These are phyloP conservation scores for Lactarius sp. DNA, from an alignment of 768 basidiomycete genomes.

Conservation along the genomic window DNA sequence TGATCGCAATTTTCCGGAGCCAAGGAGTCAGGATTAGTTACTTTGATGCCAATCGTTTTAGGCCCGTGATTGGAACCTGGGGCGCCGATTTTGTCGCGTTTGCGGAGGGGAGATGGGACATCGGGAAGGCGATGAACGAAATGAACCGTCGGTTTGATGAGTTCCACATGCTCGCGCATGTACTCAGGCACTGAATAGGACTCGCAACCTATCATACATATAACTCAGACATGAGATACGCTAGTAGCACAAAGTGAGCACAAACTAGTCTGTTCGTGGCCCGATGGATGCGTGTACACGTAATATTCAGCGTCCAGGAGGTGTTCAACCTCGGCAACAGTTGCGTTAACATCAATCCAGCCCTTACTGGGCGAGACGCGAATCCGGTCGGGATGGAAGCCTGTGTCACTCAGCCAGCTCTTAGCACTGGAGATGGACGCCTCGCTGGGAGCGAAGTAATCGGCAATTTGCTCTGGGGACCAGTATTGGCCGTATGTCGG, in stretches of 20 bases:
- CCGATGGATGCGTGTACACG: slow-evolving; percentile 38
- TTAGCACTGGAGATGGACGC: slow-evolving; percentile 37
- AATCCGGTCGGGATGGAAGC: slow-evolving; percentile 36
- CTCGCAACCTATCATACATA: slow-evolving; percentile 32
- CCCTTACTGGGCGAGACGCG: slow-evolving; percentile 33
- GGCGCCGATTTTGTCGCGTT: slow-evolving; percentile 25
- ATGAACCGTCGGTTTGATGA: slow-evolving; percentile 44
- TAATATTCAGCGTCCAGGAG: slow-evolving; percentile 42
- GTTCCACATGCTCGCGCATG: slow-evolving; percentile 37
- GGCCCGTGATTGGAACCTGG: slow-evolving; percentile 20
- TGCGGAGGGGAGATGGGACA: background rate
- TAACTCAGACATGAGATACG: background rate
- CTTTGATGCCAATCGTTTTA: slow-evolving; percentile 26
- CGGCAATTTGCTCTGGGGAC: slow-evolving; percentile 37
- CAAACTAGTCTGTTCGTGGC: slow-evolving; percentile 37
- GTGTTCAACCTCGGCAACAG: slow-evolving; percentile 40
- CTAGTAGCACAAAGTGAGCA: background rate
- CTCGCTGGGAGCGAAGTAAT: slow-evolving; percentile 40
- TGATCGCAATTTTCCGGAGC: slow-evolving; percentile 34
- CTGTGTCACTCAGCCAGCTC: slow-evolving; percentile 38
- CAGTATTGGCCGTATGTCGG: slow-evolving; percentile 45
- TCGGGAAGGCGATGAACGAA: slow-evolving; percentile 31
- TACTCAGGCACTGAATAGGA: slow-evolving; percentile 40
- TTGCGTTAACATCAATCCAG: slow-evolving; percentile 41
- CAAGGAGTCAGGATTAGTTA: slow-evolving; percentile 15